Evolutionary conservation across 495 filamentous ascomycete genomes (phyloP).

Genomic region (Talaromyces trachyspermus): DNA sequence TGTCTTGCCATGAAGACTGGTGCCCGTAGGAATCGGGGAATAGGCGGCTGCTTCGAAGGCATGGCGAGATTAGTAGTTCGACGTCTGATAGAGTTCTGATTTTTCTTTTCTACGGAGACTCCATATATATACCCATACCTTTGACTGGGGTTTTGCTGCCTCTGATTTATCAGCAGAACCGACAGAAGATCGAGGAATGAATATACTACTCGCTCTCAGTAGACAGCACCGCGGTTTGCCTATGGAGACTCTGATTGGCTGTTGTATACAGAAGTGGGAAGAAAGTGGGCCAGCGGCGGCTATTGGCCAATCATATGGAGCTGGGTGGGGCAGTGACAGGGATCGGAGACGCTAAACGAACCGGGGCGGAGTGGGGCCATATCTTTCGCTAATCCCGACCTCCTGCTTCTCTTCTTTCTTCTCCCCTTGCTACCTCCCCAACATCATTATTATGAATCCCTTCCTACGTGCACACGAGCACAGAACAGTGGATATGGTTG

Average conservation of each 20-base stretch:
- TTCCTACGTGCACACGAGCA: too few relatives aligned
- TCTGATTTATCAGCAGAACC: too few relatives aligned
- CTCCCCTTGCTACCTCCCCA: too few relatives aligned
- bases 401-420: background rate
- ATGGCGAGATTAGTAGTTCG: background rate
- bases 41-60: background rate
- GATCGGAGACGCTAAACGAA: slow-evolving; percentile 1
- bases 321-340: background rate
- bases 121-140: too few relatives aligned
- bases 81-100: too few relatives aligned
- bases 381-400: background rate
- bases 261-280: background rate
- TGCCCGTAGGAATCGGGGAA: background rate
- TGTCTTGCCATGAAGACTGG: slow-evolving; percentile 24
- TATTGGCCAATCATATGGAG: background rate
- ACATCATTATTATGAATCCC: too few relatives aligned
- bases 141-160: too few relatives aligned
- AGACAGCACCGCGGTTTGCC: too few relatives aligned
- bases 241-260: background rate
- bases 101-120: too few relatives aligned
- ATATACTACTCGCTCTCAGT: too few relatives aligned
- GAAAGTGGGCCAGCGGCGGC: background rate
- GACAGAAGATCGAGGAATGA: too few relatives aligned
- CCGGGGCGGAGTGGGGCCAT: background rate
- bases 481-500: too few relatives aligned